Percentiles rank a stretch among this genome's conserved stretches.
These are phyloP conservation scores for Spizellomyces sp. DNA, from an alignment of 192 early-diverging fungal genomes.

Conservation along the genomic window DNA sequence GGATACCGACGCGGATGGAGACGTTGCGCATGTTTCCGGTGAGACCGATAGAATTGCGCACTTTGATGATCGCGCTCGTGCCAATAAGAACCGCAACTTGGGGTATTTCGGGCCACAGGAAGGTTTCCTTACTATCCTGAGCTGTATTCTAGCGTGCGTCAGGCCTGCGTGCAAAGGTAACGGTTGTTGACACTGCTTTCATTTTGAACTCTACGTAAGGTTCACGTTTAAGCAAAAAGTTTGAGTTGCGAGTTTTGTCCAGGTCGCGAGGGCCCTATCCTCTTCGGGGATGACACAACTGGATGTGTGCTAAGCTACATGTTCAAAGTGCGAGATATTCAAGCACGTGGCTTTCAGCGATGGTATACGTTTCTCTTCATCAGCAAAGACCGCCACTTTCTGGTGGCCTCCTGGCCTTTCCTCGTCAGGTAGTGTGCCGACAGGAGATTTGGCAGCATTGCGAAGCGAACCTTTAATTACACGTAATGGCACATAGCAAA, in stretches of 20 bases:
- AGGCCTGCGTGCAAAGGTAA: slow-evolving; percentile 30
- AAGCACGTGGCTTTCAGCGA: slow-evolving; percentile 62
- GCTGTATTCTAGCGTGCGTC: slow-evolving; percentile 14
- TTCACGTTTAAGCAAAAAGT: slow-evolving; percentile 34
- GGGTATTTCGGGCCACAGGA: not conserved
- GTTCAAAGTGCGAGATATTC: slow-evolving; percentile 68
- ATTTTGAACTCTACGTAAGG: slow-evolving; percentile 1
- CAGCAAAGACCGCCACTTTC: slow-evolving; percentile 65
- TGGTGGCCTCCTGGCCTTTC: slow-evolving; percentile 69
- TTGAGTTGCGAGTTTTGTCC: slow-evolving; percentile 66
- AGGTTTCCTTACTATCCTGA: slow-evolving; percentile 18
- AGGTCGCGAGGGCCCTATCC: slow-evolving; percentile 64
- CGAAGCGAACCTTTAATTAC: not conserved
- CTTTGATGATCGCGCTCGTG: not conserved
- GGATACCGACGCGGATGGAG: not conserved
- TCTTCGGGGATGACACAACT: slow-evolving; percentile 70
- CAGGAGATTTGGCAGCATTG: no score
- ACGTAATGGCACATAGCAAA: slow-evolving; percentile 41
- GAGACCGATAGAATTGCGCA: not conserved
- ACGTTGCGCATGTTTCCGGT: not conserved
- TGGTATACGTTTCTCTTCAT: slow-evolving; percentile 67
- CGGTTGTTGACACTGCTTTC: not conserved
- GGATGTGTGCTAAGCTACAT: slow-evolving; percentile 74
- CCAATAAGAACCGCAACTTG: not conserved
- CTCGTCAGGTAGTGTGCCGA: slow-evolving; percentile 53